Conservation (phyloP, 192 early-diverging fungal genomes). For the Mortierella antarctica region DNA sequence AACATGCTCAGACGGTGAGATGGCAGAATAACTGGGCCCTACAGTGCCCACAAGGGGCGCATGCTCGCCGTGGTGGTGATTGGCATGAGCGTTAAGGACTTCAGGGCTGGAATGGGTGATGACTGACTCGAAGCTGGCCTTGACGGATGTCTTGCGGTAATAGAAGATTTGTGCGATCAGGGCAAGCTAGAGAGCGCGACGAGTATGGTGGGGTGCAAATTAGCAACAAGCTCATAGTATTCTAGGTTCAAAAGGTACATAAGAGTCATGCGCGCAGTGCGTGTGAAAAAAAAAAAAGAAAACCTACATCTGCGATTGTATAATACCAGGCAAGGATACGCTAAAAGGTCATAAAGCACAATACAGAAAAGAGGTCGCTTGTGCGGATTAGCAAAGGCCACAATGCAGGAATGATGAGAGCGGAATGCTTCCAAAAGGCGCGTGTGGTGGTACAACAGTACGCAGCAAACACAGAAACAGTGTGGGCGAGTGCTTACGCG, state of each 20-base stretch:
- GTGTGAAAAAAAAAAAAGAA: neutral
- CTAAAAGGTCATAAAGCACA: conserved; percentile 24
- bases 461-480: too few relatives aligned
- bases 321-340: conserved; percentile 77
- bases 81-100: neutral
- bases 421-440: too few relatives aligned
- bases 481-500: too few relatives aligned
- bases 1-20: conserved; percentile 28
- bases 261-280: neutral
- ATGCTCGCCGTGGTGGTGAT: conserved; percentile 13
- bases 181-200: conserved; percentile 25
- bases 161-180: conserved; percentile 75
- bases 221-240: conserved; percentile 29
- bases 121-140: conserved; percentile 50
- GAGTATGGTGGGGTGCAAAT: neutral
- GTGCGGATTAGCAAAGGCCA: conserved; percentile 10
- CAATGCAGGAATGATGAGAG: too few relatives aligned
- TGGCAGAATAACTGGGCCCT: conserved; percentile 26
- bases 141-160: conserved; percentile 59
- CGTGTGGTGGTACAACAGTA: too few relatives aligned
- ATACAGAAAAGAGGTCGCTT: neutral
- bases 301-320: conserved; percentile 72
- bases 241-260: conserved; percentile 41
- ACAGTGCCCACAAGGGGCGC: conserved; percentile 9
- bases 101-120: conserved; percentile 38